Evolutionary conservation across 2,329 filamentous ascomycete genomes (phyloP).

Genomic region (Fusarium papillatum): DNA sequence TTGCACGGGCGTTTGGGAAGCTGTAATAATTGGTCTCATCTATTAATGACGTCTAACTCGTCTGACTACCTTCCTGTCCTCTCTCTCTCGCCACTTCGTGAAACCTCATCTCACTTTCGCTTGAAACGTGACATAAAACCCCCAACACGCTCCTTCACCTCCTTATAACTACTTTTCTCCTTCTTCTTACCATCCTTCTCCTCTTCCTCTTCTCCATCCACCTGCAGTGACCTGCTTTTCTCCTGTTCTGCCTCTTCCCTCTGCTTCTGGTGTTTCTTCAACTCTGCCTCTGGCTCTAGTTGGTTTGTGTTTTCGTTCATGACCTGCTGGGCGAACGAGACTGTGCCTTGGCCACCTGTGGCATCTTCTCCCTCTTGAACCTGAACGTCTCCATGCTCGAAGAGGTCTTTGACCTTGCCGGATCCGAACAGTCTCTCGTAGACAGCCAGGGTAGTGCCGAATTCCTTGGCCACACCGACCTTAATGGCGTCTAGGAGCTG

Average conservation of each 20-base stretch:
- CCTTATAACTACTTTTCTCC: slow-evolving; percentile 4
- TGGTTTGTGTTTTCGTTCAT: slow-evolving; percentile 68
- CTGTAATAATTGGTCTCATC: not conserved
- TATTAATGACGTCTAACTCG: not conserved
- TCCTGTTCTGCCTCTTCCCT: slow-evolving; percentile 28
- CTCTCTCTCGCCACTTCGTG: no score
- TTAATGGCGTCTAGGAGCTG: slow-evolving; percentile 67
- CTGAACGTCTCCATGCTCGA: slow-evolving; percentile 50
- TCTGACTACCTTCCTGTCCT: no score
- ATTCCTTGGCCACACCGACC: slow-evolving; percentile 62
- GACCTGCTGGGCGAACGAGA: slow-evolving; percentile 63
- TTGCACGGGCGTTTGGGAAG: not conserved
- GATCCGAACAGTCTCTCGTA: slow-evolving; percentile 64
- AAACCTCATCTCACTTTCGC: not conserved
- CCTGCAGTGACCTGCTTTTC: slow-evolving; percentile 1
- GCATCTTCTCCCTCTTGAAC: not conserved
- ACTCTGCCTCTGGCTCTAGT: slow-evolving; percentile 57
- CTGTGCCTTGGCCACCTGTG: slow-evolving; percentile 51
- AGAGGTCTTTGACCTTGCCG: slow-evolving; percentile 66
- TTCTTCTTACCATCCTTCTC: not conserved
- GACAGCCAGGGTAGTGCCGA: slow-evolving; percentile 66
- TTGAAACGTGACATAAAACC: slow-evolving; percentile 33
- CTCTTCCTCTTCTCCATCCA: not conserved
- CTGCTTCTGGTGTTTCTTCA: slow-evolving; percentile 22
- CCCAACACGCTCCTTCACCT: not conserved